These are phyloP conservation scores for Cladorrhinum sp. DNA, from an alignment of 2,329 filamentous ascomycete species.

Conservation along the genomic window DNA sequence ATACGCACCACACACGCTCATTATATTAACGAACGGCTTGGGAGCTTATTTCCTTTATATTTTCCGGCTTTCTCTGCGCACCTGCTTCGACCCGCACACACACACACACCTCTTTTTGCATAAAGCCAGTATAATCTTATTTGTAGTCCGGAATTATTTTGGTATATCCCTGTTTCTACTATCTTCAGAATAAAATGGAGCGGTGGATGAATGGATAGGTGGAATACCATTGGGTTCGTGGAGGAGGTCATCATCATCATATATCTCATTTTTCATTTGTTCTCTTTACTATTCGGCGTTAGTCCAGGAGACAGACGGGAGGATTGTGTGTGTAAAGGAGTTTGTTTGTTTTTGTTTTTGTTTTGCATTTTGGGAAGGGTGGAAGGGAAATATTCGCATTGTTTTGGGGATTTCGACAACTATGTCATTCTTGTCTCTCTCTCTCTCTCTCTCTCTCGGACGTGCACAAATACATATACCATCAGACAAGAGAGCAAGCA, in stretches of 20 bases:
- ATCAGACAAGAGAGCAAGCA: no score
- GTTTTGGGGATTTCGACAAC: no score
- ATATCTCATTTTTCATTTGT: not conserved
- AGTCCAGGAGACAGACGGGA: not conserved
- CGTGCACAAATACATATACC: no score
- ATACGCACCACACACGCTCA: constrained; percentile 7
- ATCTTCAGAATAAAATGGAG: not conserved
- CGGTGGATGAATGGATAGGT: no score
- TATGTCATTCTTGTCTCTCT: no score
- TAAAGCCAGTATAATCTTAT: constrained; percentile 4
- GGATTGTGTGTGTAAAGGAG: not conserved
- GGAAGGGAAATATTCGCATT: no score
- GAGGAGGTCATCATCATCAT: constrained; percentile 5
- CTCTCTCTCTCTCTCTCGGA: no score
- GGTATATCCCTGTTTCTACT: constrained; percentile 5
- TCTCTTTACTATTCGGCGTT: constrained; percentile 4
- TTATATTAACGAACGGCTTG: constrained; percentile 1
- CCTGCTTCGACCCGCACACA: not conserved
- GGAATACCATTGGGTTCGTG: no score
- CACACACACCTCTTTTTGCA: not conserved
- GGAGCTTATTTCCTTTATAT: no score
- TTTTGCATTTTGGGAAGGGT: not conserved
- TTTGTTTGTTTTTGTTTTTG: not conserved
- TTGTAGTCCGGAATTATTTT: constrained; percentile 9
- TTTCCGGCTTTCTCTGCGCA: no score